A percentile compares a stretch with the other conserved stretches of the same genome.
These are phyloP conservation scores for Pseudocercospora ulei DNA, from an alignment of 2,329 filamentous ascomycete species.

Conservation along the genomic window DNA sequence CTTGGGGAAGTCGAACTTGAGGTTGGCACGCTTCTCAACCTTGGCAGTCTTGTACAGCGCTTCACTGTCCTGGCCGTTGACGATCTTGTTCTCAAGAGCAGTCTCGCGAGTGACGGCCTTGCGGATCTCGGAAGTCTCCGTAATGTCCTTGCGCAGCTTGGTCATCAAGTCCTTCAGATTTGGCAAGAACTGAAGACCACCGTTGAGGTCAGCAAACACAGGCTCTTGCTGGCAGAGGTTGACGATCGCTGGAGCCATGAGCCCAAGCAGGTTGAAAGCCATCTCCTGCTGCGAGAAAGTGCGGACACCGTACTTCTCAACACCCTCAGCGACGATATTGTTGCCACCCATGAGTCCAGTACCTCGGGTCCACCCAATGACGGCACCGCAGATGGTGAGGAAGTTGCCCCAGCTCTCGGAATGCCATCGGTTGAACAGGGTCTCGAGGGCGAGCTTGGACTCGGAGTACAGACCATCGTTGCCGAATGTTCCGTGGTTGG, in stretches of 20 bases:
- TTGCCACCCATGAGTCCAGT: conserved; percentile 97
- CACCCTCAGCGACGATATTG: conserved; percentile 93
- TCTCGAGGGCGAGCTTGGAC: conserved; percentile 93
- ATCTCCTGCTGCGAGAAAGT: conserved; percentile 99
- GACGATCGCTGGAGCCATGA: conserved; percentile 89
- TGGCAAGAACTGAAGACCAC: conserved; percentile 92
- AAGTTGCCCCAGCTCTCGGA: conserved; percentile 96
- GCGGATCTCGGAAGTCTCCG: conserved; percentile 87
- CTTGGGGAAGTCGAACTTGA: conserved; percentile 91
- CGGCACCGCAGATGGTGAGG: conserved; percentile 93
- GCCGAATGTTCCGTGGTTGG: conserved; percentile 96
- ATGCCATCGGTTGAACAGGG: conserved; percentile 96
- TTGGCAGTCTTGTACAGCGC: conserved; percentile 89
- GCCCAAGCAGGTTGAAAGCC: conserved; percentile 94
- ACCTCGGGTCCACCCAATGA: conserved; percentile 98
- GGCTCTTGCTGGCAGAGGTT: conserved; percentile 93
- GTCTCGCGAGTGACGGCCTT: conserved; percentile 92
- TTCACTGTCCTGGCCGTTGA: conserved; percentile 89
- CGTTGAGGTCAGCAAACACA: conserved; percentile 94
- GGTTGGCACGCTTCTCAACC: conserved; percentile 87
- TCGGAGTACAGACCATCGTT: conserved; percentile 97
- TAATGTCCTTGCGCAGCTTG: conserved; percentile 84
- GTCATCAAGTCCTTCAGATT: conserved; percentile 93
- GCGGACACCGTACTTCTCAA: conserved; percentile 91
- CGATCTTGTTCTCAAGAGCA: conserved; percentile 89